Percentiles rank a stretch among this genome's conserved stretches.
These are phyloP conservation scores for Fusarium sp. DNA, from an alignment of 2,329 filamentous ascomycete genomes.

Conservation along the genomic window DNA sequence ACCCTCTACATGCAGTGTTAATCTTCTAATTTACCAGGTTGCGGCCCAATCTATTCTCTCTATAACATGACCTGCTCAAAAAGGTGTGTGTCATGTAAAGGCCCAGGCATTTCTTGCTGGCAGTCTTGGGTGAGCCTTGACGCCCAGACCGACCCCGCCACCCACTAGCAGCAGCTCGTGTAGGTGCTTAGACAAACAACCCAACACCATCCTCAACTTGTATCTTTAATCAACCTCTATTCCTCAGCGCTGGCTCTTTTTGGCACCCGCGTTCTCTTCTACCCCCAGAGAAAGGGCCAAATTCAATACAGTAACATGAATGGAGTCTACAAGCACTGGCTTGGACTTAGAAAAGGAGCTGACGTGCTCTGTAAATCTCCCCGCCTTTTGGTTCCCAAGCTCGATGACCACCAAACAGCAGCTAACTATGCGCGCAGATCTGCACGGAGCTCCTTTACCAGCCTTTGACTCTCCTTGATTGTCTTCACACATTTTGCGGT, in stretches of 20 bases:
- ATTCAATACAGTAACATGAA: conserved; percentile 50
- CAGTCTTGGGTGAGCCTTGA: conserved; percentile 14
- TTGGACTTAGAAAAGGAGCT: conserved; percentile 91
- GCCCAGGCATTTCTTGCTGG: conserved; percentile 24
- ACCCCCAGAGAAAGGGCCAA: conserved; percentile 31
- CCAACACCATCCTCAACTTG: conserved; percentile 28
- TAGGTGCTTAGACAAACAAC: conserved; percentile 20
- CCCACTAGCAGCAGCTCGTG: conserved; percentile 22
- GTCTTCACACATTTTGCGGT: conserved; percentile 95
- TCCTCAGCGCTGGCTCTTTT: conserved; percentile 16
- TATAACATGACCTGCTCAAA: neutral
- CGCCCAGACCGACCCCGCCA: conserved; percentile 39
- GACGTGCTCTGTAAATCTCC: conserved; percentile 80
- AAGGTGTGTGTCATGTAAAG: conserved; percentile 22
- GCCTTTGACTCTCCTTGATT: conserved; percentile 90
- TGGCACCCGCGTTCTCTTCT: conserved; percentile 6
- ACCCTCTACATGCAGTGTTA: neutral
- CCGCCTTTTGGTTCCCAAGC: conserved; percentile 26
- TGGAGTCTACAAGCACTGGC: conserved; percentile 63
- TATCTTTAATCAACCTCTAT: conserved; percentile 26
- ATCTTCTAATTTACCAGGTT: neutral
- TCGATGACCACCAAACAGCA: conserved; percentile 12
- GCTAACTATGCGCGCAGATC: conserved; percentile 69
- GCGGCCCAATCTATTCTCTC: conserved; percentile 8
- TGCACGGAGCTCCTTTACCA: conserved; percentile 96